Evolutionary conservation across 352 stramenopile species (phyloP).

Genomic region (Thalassiosira exigua): DNA sequence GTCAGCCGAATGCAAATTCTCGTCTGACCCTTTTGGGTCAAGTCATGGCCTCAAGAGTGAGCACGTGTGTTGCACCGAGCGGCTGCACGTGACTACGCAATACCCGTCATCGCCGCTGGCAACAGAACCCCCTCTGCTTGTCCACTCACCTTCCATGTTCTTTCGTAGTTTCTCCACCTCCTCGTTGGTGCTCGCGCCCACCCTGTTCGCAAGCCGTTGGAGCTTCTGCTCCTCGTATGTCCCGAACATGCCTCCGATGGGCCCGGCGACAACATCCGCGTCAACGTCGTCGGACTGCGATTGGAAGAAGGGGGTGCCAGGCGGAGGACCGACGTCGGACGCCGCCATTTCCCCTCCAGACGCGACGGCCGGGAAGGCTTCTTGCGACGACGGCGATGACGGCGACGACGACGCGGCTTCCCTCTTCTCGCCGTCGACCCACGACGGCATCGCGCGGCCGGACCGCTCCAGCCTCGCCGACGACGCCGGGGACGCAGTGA

Average conservation of each 20-base stretch:
- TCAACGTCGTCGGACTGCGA: constrained; percentile 19
- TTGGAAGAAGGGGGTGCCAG: constrained; percentile 71
- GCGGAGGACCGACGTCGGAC: constrained; percentile 24
- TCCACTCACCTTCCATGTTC: constrained; percentile 59
- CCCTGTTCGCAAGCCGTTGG: constrained; percentile 54
- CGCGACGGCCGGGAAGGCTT: constrained; percentile 27
- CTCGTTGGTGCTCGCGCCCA: constrained; percentile 60
- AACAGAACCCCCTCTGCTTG: too few relatives aligned
- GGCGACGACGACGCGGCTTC: not conserved
- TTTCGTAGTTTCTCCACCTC: constrained; percentile 64
- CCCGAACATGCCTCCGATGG: constrained; percentile 55
- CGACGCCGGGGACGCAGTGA: not conserved
- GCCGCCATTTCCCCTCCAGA: not conserved
- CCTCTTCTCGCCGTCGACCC: constrained; percentile 7
- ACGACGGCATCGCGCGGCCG: constrained; percentile 33
- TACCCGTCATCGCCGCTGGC: too few relatives aligned
- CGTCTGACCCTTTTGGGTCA: too few relatives aligned
- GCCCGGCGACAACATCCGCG: constrained; percentile 14
- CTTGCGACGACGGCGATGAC: constrained; percentile 23
- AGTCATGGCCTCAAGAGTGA: too few relatives aligned
- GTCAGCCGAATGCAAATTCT: too few relatives aligned
- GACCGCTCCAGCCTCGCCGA: not conserved
- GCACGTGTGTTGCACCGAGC: too few relatives aligned
- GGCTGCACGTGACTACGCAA: too few relatives aligned
- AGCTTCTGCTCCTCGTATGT: constrained; percentile 77